phyloP scores from a whole-genome alignment of 176 grass and related monocot species.

The Musa itinerans region DNA sequence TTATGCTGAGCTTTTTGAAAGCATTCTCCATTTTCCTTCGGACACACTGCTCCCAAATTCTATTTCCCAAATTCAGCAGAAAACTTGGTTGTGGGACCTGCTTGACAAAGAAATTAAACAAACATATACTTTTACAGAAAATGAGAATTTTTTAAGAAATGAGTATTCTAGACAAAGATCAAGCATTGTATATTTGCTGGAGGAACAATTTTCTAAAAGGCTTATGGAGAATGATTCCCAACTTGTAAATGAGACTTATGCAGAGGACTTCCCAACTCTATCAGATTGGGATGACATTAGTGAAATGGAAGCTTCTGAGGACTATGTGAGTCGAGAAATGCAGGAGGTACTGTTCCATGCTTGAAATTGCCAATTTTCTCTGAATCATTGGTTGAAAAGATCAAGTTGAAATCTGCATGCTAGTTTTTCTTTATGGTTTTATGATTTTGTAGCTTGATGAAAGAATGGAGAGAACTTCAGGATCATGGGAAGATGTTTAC shows the following conservation, averaged over 20 bases:
- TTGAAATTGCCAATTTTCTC: constrained; percentile 10
- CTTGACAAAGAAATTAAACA: constrained; percentile 43
- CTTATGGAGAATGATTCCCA: constrained; percentile 27
- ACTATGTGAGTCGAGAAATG: constrained; percentile 67
- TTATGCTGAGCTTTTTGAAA: constrained; percentile 86
- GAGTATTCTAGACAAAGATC: background rate
- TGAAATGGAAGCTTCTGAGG: constrained; percentile 76
- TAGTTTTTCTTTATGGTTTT: constrained; percentile 10
- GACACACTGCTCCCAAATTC: constrained; percentile 51
- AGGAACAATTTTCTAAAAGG: constrained; percentile 37
- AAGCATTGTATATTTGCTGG: constrained; percentile 43
- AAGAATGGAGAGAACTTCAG: constrained; percentile 69
- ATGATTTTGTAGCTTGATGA: constrained; percentile 63
- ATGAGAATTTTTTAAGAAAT: background rate
- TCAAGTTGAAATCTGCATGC: background rate
- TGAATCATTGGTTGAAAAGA: background rate
- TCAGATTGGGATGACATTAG: constrained; percentile 72
- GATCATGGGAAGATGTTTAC: constrained; percentile 95
- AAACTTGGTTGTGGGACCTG: constrained; percentile 71
- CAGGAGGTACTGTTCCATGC: constrained; percentile 43
- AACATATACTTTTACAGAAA: constrained; percentile 25
- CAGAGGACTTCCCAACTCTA: constrained; percentile 44
- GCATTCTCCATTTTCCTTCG: constrained; percentile 69
- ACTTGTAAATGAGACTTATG: constrained; percentile 44
- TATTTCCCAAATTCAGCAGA: constrained; percentile 59